Base-by-base conservation (phyloP, 2,329 filamentous ascomycete species). In the Celoporthe dispersa region DNA sequence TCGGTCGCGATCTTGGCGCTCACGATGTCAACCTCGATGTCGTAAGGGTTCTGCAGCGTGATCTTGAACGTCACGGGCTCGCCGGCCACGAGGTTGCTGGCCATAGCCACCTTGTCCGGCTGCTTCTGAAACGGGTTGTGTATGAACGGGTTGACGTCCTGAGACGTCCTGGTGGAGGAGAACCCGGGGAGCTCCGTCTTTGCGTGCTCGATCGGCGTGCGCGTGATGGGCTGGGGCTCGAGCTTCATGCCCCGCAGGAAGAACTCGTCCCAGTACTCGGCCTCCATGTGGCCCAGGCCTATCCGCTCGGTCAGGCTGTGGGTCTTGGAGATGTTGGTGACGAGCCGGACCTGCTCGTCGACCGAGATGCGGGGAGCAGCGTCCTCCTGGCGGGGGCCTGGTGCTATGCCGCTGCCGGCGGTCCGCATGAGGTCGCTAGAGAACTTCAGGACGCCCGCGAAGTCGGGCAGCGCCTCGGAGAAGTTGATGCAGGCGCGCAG, bases 191-290 rank as follows among this genome's bases (percentile, higher is more conserved):
- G 79, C 22, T 86, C 82, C 68, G 81, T 86, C 72, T 84, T 87
- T 1, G 85, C 83, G 75, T 94, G 92, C 7, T 91, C 85, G 66
- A 93, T 86, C 0, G 93, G 91, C 22, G 86, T 86, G 73, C 87
- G 86, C 14, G 86, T 85, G 57, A 84, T 80, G 12, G 89, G 83
- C 51, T 88, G 79, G 33, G 91, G 84, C 65, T 94, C 88, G 59
- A 97, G 83, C 68, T 90, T 88, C 74, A 97, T 84, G 73, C 90
- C 90, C 64, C 96, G 90, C 62, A 99, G 87, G 11, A 99, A 84
- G 75, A 98, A 98, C 76, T 97, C 94, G 78, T 99, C 96, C 96
- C 96, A 99, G 78, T 98, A 99, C 74, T 96, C 92, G 7, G 94
- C 94, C 66, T 90, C 86, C 57, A 95, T 80, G 68, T 91, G 82